These are phyloP conservation scores for Neurospora sp. DNA, from an alignment of 495 filamentous ascomycete species.

Conservation along the genomic window DNA sequence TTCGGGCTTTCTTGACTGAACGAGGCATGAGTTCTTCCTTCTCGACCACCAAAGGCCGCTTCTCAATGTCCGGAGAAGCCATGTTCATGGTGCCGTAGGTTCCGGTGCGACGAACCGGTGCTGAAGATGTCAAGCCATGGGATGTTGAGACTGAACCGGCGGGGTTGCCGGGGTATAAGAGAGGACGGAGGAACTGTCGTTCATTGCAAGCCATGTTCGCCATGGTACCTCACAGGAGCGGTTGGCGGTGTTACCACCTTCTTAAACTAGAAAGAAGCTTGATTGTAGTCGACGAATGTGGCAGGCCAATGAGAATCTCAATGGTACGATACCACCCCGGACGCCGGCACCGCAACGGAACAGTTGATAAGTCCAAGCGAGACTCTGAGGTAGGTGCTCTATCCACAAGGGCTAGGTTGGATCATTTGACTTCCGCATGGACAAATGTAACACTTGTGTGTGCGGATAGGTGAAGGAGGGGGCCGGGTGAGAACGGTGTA, in stretches of 20 bases:
- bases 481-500: background rate
- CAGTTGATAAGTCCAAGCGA: background rate
- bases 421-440: background rate
- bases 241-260: background rate
- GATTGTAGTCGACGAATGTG: background rate
- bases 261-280: background rate
- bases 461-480: background rate
- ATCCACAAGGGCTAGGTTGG: background rate
- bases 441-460: background rate
- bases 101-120: background rate
- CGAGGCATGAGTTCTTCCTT: background rate
- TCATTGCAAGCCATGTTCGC: background rate
- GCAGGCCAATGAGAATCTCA: background rate
- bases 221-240: background rate
- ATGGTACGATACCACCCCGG: background rate
- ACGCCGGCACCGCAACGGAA: background rate
- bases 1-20: background rate
- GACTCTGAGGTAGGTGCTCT: background rate
- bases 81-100: constrained; percentile 2
- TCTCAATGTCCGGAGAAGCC: constrained; percentile 7
- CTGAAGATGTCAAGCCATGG: background rate
- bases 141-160: background rate
- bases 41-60: background rate
- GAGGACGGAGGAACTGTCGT: background rate
- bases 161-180: background rate